Base-by-base conservation (phyloP, 352 stramenopile species). In the Elongisporangium senticosum region DNA sequence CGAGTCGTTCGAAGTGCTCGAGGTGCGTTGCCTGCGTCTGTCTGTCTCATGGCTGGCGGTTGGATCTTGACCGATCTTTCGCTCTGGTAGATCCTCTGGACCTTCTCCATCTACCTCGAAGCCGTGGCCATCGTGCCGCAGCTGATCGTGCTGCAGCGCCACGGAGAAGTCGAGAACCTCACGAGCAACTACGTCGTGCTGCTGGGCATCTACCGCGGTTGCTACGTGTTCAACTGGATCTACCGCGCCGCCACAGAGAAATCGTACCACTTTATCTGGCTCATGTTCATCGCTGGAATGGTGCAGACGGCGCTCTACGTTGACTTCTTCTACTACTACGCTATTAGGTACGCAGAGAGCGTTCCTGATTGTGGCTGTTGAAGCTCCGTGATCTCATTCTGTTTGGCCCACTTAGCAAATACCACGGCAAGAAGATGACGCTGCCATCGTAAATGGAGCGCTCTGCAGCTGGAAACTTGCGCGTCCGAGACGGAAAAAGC, bases 301-400 rank as follows among this genome's bases (percentile, higher is more conserved):
- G 86, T 99, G 59, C 98, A 99, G 79, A 99, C 98, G 2, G 80
- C 93, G 50, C 84, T 99, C 37, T 99, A 99, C 82, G 94, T 97
- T 22, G 98, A 99, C 77, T 99, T 99, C 63, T 99, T 99, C 83
- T 99, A 99, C 86, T 99, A 99, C 83, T 99, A 99, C 72, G 77
- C 96, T 53, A 90, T 96, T 57, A 95, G 86, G 86, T 95, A 62
- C 56, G 68, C 55, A 11, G 4, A 14, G 7, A 14, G 33, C 7
- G 52, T 24, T 11, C 1, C 11, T 43, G 11, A 2, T 2, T 7
- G 33, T 17, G 2, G 33, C 11, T 43, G 33, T 43, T 43, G 33
- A 10, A 17, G 33, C 33, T 17, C 33, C 11, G 8, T 43, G 33
- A 17, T 59, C n/a, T 54, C 7, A 50, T 54, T 7, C 21, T 58